Evolutionary conservation across 2,329 filamentous ascomycete species (phyloP), one percentile per base, ranked within the genome.

Genomic region (Metarhizium sp.): DNA sequence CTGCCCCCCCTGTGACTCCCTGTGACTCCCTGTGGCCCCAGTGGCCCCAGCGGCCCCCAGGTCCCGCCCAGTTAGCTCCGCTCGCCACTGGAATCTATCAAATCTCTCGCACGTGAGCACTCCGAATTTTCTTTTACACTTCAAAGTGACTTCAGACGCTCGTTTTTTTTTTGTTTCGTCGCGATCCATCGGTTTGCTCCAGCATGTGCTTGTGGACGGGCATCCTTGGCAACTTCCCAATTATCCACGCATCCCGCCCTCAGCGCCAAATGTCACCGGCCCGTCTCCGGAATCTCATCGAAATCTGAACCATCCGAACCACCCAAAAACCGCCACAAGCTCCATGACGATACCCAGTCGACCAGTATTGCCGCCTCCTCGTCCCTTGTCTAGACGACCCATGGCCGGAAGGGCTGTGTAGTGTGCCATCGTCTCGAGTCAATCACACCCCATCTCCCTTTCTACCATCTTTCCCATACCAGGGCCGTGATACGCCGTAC

Each of bases 61-160:
- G 53, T 52, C 56, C 56, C 56, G 54, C 58, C 52, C 47, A 52
- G 51, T 50, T 56, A 52, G 58, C 56, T 54, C 55, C 47, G 42
- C 48, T 42, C 52, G 55, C 51, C 55, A 53, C 50, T 45, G 46
- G 20, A 45, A 54, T 16, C 47, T 46, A 47, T 51, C 13, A 2
- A 48, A 46, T 50, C 38, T n/a, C 54, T 25, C 20, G 55, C 59
- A 57, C 59, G 59, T 60, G 59, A 60, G 53, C 57, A 56, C 10
- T 54, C 49, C 32, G 40, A 40, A 30, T 54, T 57, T 52, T 56
- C 47, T 42, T 16, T 25, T 25, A 25, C 25, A 25, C 25, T 25
- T 25, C 25, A 25, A 4, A 25, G 25, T 25, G 25, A 25, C 25
- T 25, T 25, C 25, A 25, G 25, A 25, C 25, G 3, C 25, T 25